Conservation (phyloP, 2,329 filamentous ascomycete genomes). For the Sporothrix pseudoabietina region DNA sequence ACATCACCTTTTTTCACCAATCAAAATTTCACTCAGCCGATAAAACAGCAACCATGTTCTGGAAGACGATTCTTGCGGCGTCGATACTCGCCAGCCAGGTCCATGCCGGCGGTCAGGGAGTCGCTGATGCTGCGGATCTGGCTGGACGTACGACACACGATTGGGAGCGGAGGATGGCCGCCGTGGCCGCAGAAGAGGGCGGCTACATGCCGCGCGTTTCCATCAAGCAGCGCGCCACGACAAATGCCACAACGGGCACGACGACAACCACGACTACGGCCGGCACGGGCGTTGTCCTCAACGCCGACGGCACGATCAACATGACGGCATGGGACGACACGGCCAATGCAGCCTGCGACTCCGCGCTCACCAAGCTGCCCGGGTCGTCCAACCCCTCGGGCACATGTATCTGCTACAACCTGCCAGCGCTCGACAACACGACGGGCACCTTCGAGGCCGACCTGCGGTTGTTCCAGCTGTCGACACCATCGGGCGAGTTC, state of each 20-base stretch:
- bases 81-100: slow-evolving; percentile 44
- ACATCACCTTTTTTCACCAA: not conserved
- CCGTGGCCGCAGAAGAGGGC: slow-evolving; percentile 35
- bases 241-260: slow-evolving; percentile 30
- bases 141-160: slow-evolving; percentile 35
- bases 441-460: slow-evolving; percentile 77
- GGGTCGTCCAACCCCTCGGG: slow-evolving; percentile 72
- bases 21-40: not conserved
- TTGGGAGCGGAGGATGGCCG: slow-evolving; percentile 40
- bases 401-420: slow-evolving; percentile 79
- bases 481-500: slow-evolving; percentile 58
- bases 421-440: slow-evolving; percentile 67
- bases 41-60: slow-evolving; percentile 42
- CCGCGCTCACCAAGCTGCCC: slow-evolving; percentile 57
- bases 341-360: slow-evolving; percentile 61
- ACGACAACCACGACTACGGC: slow-evolving; percentile 7
- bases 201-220: slow-evolving; percentile 32
- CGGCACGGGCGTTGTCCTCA: slow-evolving; percentile 42
- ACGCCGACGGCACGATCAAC: slow-evolving; percentile 53
- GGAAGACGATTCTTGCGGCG: slow-evolving; percentile 42
- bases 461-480: slow-evolving; percentile 71
- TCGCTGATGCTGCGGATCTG: slow-evolving; percentile 37
- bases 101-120: slow-evolving; percentile 41
- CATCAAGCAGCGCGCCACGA: slow-evolving; percentile 33
- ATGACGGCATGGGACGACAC: slow-evolving; percentile 58